Conservation (phyloP, 2,329 filamentous ascomycete genomes). For the Botrytis deweyae region DNA sequence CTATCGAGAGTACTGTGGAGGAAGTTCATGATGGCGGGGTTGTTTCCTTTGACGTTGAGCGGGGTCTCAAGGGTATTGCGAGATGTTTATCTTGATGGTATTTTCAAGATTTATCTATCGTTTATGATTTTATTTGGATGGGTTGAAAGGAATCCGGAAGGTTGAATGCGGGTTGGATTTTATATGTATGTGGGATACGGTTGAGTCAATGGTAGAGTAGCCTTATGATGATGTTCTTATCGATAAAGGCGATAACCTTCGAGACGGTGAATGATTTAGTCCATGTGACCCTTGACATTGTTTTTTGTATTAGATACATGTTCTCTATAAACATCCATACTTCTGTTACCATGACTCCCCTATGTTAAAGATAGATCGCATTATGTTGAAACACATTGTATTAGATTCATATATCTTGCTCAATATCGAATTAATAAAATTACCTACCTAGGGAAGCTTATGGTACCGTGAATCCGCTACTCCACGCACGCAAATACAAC, state of each 20-base stretch:
- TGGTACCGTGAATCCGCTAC: background rate
- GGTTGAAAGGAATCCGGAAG: background rate
- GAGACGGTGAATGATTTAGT: slow-evolving; percentile 5
- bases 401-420: background rate
- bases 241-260: slow-evolving; percentile 17
- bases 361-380: background rate
- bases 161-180: background rate
- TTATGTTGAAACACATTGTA: background rate
- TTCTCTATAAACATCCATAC: background rate
- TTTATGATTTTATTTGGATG: background rate
- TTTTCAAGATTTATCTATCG: background rate
- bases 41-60: slow-evolving; percentile 18
- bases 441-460: background rate
- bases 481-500: background rate
- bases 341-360: background rate
- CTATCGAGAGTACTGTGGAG: slow-evolving; percentile 90
- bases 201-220: slow-evolving; percentile 12
- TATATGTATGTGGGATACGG: background rate
- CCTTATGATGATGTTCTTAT: slow-evolving; percentile 22
- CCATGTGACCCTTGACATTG: background rate
- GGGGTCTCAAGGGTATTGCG: slow-evolving; percentile 9
- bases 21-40: slow-evolving; percentile 67
- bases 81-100: background rate
- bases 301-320: background rate
- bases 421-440: background rate